Base-by-base conservation (phyloP, 192 early-diverging fungal genomes). In the Coemansia sp. region DNA sequence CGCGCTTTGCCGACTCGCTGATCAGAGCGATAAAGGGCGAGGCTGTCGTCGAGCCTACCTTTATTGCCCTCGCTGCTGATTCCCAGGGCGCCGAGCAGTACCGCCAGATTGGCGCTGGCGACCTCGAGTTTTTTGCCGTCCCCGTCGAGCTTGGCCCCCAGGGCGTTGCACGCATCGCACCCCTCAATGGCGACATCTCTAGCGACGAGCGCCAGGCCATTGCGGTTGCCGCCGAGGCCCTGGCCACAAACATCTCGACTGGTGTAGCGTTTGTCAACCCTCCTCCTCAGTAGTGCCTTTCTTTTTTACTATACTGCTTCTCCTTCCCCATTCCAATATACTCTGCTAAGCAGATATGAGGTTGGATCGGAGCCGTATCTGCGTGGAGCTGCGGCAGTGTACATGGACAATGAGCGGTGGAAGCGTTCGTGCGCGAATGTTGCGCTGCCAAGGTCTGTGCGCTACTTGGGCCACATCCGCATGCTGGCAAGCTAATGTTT, bases 1-100 rank as follows among this genome's bases (percentile, higher is more conserved):
- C 94, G 14, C 91, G 96, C 60, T 97, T 99, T 84, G 89, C 95
- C 47, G 86, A 92, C 82, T 90, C 91, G 22, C 86, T 99, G 68
- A 79, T 99, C 57, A 86, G 92, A 37, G 94, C 95, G 42, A 79
- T 76, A 17, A 86, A 92, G 15, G 84, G 82, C 56, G 89, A 92
- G 84, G 89, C 88, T 43, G 84, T 97, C 65, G 81, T 94, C 57
- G 96, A 98, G 85, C 92, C 92, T 72, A 85, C 95, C 22, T 98
- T 90, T 80, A 92, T 98, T 76, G 46, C 59, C 22, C 73, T 92
- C 58, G 65, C 69, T 12, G 86, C 85, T 15, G 86, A 88, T 35
- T 11, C 72, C 15, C 73, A 80, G 43, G 84, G 85, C 66, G 81
- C 82, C 32, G 63, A 72, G 53, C 64, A 74, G 59, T 68, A 82